Evolutionary conservation across 106 monocot genomes (phyloP), one percentile per base, ranked within the genome.

Genomic region (Dioscorea dumetorum): DNA sequence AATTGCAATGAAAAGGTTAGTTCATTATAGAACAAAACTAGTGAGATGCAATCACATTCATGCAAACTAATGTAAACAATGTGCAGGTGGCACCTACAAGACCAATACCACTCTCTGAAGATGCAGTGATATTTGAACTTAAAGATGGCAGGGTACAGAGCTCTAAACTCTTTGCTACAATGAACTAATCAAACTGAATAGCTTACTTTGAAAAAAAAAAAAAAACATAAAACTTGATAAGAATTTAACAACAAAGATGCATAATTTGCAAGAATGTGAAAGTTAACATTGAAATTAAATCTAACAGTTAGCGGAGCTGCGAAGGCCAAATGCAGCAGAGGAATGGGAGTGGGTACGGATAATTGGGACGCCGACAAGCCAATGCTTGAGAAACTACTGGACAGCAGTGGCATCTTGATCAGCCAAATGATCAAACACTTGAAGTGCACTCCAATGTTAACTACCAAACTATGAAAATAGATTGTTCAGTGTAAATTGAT

Each of bases 101-200:
- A 33, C 94, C 94, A 5, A 83, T 87, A 58, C 75, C 82, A 24
- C 87, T 94, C 59, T 94, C 94, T 0, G 80, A 94, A 20, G 66
- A 83, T 60, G 84, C 94, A 8, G 63, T 94, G 22, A 81, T 94
- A 49, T 94, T 94, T 49, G 78, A 87, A 66, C 71, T 90, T 49
- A 78, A 81, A 62, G 94, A 94, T 69, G 90, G 90, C 28, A 90
- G 94, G 83, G 94, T 94, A 81, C 83, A 82, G 54, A 58, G 48
- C 9, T 24, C 15, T 2, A 49, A 49, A 21, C 6, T 8, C 15
- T 21, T n/a, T 49, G 22, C 33, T 41, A 8, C 2, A 41, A 41
- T 0, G 6, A 41, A 41, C n/a, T 62, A n/a, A 0, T 59, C 33
- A 33, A 2, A 6, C 6, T 41, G 41, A 41, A 41, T 41, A 3